Base-by-base conservation (phyloP, 257 asterid genomes). In the Scutellaria baicalensis region DNA sequence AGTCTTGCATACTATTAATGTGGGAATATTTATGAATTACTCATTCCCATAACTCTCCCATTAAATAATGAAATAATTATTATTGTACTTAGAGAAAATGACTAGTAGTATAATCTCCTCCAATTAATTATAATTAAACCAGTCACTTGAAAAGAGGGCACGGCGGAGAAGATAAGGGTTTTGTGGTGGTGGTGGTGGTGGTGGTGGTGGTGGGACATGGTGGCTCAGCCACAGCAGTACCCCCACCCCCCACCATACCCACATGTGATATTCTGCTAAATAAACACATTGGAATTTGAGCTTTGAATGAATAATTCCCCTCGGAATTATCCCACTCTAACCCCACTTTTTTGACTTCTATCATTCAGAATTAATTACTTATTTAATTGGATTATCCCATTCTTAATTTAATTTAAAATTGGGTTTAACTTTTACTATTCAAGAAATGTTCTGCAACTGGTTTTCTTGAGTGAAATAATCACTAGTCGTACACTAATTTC, bases 261-360 rank as follows among this genome's bases (percentile, higher is more conserved):
- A 69, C 92, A 82, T 75, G 90, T 85, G 87, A 82, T 70, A 55
- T 77, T 80, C 84, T 82, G 86, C 79, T 59, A 77, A 75, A 66
- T 44, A 62, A n/a, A 77, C 58, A 51, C 81, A 69, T 88, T 51
- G 93, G 59, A 78, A 50, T 44, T 70, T 47, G 95, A 84, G 88
- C 88, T 79, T 82, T 88, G 87, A 81, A 79, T 70, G 77, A 68
- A 76, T 79, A 81, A 80, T 76, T 78, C 55, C 81, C 81, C 86
- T 84, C 77, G 84, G 65, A 85, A 75, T 80, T 73, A 76, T 16
- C 77, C 76, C 75, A 59, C 31, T 20, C 33, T 44, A 77, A 64
- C 79, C 81, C 54, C 71, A 38, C 84, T 65, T 78, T 82, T 86
- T 82, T 88, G 84, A 86, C 93, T 86, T 88, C 40, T 66, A 66